These are phyloP conservation scores for Magnolia changhungtana DNA, from an alignment of 164 flowering plant species.

Conservation along the genomic window DNA sequence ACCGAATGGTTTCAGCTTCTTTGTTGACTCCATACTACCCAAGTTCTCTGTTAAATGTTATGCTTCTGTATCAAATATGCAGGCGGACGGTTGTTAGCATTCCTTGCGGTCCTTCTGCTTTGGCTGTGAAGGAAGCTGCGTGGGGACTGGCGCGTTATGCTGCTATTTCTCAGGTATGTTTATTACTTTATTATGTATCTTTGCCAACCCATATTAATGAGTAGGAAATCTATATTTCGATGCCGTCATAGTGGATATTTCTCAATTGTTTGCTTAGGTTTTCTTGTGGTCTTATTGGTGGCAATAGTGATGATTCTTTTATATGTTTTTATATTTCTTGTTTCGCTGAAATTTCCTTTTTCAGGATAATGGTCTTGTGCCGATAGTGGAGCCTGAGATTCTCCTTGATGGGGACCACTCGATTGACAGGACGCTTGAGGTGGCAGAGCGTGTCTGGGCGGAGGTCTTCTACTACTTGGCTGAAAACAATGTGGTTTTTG, in stretches of 20 bases:
- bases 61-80: constrained; percentile 1
- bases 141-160: constrained; percentile 99
- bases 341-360: not conserved
- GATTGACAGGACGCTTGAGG: constrained; percentile 76
- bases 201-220: too few relatives aligned
- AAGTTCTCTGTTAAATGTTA: not conserved
- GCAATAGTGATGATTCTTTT: not conserved
- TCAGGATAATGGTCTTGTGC: constrained; percentile 82
- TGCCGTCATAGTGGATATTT: too few relatives aligned
- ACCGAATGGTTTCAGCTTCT: too few relatives aligned
- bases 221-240: too few relatives aligned
- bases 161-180: constrained; percentile 78
- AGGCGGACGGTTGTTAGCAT: constrained; percentile 92
- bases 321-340: not conserved
- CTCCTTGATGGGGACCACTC: constrained; percentile 84
- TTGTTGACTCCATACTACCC: not conserved
- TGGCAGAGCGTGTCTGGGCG: constrained; percentile 78
- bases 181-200: too few relatives aligned
- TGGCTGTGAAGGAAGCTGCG: constrained; percentile 94
- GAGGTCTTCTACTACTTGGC: constrained; percentile 81
- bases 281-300: not conserved
- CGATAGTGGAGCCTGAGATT: constrained; percentile 87
- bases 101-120: constrained; percentile 89
- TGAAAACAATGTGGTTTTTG: constrained; percentile 67
- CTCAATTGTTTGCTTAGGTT: not conserved